These are phyloP conservation scores for Populus hybrid DNA, from an alignment of 441 rosid species.

Conservation along the genomic window DNA sequence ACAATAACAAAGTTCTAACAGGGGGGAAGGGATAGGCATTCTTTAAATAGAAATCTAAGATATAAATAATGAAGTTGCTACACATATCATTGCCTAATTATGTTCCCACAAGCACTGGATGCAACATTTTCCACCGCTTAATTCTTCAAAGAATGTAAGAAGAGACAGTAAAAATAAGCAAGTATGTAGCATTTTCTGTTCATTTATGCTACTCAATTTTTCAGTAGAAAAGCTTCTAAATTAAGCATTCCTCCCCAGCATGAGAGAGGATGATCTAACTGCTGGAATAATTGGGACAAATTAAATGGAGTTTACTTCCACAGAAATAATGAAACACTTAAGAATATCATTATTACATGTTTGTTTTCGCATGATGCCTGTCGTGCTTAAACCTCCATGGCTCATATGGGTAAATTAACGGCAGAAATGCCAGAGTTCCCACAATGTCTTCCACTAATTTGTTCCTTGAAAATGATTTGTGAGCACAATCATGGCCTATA, in stretches of 20 bases:
- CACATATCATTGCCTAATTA: not conserved
- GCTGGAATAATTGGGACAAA: not conserved
- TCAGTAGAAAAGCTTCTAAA: not conserved
- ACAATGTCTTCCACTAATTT: slow-evolving; percentile 87
- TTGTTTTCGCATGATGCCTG: slow-evolving; percentile 93
- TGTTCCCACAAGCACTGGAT: not conserved
- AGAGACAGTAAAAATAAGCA: not conserved
- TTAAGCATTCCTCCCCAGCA: not conserved
- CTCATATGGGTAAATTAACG: slow-evolving; percentile 87
- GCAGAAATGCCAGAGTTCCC: slow-evolving; percentile 88
- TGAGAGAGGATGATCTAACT: not conserved
- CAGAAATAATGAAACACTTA: slow-evolving; percentile 3
- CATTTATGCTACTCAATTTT: not conserved
- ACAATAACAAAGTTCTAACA: not conserved
- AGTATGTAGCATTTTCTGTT: not conserved
- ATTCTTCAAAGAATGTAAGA: not conserved
- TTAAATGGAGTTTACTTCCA: not conserved
- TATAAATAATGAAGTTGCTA: not conserved
- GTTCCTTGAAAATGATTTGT: slow-evolving; percentile 87
- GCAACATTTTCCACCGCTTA: not conserved
- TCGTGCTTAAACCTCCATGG: slow-evolving; percentile 98
- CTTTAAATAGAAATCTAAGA: not conserved
- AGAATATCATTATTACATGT: slow-evolving; percentile 52
- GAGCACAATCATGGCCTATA: slow-evolving; percentile 98
- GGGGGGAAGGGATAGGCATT: not conserved